phyloP scores from a whole-genome alignment of 2,329 filamentous ascomycete species.

The Clonostachys sp. region DNA sequence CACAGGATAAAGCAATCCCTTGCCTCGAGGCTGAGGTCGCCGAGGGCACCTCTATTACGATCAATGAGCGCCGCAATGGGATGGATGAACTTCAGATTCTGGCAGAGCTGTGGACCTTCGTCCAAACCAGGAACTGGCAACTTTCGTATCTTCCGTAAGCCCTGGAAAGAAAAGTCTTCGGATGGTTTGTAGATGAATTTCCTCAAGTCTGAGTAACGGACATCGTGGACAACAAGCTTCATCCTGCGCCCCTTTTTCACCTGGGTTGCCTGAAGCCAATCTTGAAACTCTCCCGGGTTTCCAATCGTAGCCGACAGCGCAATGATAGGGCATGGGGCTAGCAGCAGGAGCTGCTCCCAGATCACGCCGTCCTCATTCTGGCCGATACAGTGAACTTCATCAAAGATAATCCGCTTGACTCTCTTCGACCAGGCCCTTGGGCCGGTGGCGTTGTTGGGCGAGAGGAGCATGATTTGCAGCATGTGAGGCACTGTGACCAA shows the following conservation, averaged over 20 bases:
- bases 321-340: constrained; percentile 73
- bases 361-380: constrained; percentile 71
- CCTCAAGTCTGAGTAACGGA: constrained; percentile 73
- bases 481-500: constrained; percentile 76
- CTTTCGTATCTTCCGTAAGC: constrained; percentile 35
- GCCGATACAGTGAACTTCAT: constrained; percentile 78
- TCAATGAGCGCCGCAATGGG: constrained; percentile 56
- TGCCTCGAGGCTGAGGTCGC: constrained; percentile 66
- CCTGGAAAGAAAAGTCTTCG: constrained; percentile 41
- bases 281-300: constrained; percentile 65
- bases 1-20: constrained; percentile 66
- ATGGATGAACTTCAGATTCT: constrained; percentile 57
- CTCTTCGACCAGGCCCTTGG: constrained; percentile 55
- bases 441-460: constrained; percentile 57
- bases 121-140: constrained; percentile 42
- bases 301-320: constrained; percentile 77
- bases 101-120: constrained; percentile 29
- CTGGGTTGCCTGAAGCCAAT: constrained; percentile 64
- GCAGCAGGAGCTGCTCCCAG: constrained; percentile 73
- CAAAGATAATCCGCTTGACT: constrained; percentile 74
- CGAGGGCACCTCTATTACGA: constrained; percentile 54
- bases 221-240: constrained; percentile 62
- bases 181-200: constrained; percentile 64
- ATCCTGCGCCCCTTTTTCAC: constrained; percentile 57
- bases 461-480: constrained; percentile 71